Evolutionary conservation across 176 grass and related monocot species (phyloP).

Genomic region (Phragmites australis): DNA sequence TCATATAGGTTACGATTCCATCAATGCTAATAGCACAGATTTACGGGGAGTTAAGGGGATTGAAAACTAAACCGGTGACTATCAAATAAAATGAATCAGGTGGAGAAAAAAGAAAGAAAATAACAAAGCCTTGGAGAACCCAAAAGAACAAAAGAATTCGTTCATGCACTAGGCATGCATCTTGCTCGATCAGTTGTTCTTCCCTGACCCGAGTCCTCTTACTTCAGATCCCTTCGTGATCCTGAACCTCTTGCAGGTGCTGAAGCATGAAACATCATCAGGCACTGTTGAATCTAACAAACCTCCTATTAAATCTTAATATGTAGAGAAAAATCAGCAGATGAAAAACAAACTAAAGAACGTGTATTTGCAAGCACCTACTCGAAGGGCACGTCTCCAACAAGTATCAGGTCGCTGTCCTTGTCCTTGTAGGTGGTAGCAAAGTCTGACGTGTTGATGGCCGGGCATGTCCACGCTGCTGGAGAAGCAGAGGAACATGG

Average conservation of each 20-base stretch:
- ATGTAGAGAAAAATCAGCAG: background rate
- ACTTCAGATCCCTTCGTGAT: conserved; percentile 92
- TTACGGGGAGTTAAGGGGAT: too few species aligned
- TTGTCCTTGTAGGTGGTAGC: conserved; percentile 78
- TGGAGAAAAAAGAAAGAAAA: too few species aligned
- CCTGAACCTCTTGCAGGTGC: conserved; percentile 87
- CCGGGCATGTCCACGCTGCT: background rate
- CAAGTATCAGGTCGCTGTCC: conserved; percentile 84
- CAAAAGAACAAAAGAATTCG: conserved; percentile 55
- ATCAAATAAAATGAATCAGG: too few species aligned
- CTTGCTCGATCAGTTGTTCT: background rate
- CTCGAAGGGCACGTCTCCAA: conserved; percentile 86
- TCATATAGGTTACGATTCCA: too few species aligned
- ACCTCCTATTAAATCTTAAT: background rate
- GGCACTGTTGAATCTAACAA: background rate
- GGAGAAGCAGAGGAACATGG: conserved; percentile 82
- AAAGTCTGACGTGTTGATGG: conserved; percentile 50
- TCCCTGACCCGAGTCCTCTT: conserved; percentile 46
- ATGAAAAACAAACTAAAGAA: background rate
- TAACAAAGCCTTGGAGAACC: conserved; percentile 37
- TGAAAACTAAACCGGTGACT: too few species aligned
- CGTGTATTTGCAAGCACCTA: conserved; percentile 34
- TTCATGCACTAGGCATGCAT: conserved; percentile 38
- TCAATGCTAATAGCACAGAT: too few species aligned
- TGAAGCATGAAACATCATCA: background rate